Conservation (phyloP, 495 filamentous ascomycete species). For the Platismatia glauca region DNA sequence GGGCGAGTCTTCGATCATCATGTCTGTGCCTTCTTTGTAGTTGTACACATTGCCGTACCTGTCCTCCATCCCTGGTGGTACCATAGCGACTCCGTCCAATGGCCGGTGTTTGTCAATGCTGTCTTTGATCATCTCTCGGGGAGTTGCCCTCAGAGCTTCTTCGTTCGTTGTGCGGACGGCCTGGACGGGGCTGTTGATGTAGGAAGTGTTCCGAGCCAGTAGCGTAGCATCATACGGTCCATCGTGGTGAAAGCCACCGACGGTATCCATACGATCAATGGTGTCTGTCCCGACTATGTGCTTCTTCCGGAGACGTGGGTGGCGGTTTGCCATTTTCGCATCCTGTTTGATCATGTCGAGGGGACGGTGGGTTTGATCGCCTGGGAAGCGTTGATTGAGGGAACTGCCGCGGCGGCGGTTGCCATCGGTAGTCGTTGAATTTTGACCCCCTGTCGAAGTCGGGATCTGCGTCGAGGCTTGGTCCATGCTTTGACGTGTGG, state of each 20-base stretch:
- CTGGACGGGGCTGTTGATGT: conserved; percentile 58
- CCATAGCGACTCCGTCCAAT: conserved; percentile 68
- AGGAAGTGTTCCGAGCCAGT: conserved; percentile 57
- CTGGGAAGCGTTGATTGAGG: conserved; percentile 48
- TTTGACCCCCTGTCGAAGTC: conserved; percentile 23
- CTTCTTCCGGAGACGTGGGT: conserved; percentile 53
- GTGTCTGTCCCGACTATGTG: conserved; percentile 62
- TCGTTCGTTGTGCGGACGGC: conserved; percentile 66
- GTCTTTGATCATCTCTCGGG: conserved; percentile 68
- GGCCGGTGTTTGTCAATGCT: conserved; percentile 67
- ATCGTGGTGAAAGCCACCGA: conserved; percentile 72
- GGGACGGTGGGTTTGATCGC: conserved; percentile 53
- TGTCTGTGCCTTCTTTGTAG: conserved; percentile 79
- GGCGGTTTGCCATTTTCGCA: conserved; percentile 49
- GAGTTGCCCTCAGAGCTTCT: conserved; percentile 76
- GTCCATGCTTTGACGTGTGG: conserved; percentile 20
- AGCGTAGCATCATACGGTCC: conserved; percentile 86
- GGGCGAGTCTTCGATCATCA: conserved; percentile 62
- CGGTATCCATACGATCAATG: conserved; percentile 70
- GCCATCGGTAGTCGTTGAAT: conserved; percentile 11
- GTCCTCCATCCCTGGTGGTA: conserved; percentile 64
- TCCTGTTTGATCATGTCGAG: conserved; percentile 52
- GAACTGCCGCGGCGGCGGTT: conserved; percentile 34
- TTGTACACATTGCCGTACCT: conserved; percentile 56
- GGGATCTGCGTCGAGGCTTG: conserved; percentile 23